Base-by-base conservation (phyloP, 2,329 filamentous ascomycete genomes). In the Aspergillus luchuensis region DNA sequence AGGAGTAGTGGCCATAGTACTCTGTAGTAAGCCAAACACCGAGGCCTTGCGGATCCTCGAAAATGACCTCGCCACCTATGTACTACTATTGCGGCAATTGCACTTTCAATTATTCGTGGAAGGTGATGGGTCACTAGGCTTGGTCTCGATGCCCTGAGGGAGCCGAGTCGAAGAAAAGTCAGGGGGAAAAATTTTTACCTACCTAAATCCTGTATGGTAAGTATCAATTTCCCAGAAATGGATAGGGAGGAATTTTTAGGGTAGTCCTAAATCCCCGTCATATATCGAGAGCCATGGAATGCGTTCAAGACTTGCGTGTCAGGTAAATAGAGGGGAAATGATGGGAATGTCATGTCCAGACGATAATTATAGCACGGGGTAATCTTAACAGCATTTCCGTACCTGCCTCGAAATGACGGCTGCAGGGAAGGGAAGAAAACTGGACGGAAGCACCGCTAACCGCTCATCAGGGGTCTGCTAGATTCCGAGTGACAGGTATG, bases 11-110 rank as follows among this genome's bases (percentile, higher is more conserved):
- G 23, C 23, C 28, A 28, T 17, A 39, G 38, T 41, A 17, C 39
- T 48, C 33, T 5, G 57, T 60, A 48, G 43, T 41, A 38, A 53
- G 45, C 56, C 54, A 56, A 47, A 39, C 60, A 57, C 59, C 57
- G 57, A 47, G 57, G 60, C 60, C 58, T 51, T 54, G 45, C 60
- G 62, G 62, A 64, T 58, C 62, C 56, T 25, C 41, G 33, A 52
- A 13, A 21, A 21, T 45, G 41, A 45, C 41, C 41, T 45, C 41
- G 41, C 41, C 41, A 13, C 21, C 23, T 49, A 17, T 11, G 45
- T 49, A 21, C 45, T 49, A 25, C 45, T 49, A 49, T 49, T 23
- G 45, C 43, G 39, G 52, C 39, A 38, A 39, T 33, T 25, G 50
- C 41, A 45, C 38, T 19, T 21, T 45, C 19, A 49, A 52, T 48